Base-by-base conservation (phyloP, 2,329 filamentous ascomycete genomes). In the Fusarium piperis region DNA sequence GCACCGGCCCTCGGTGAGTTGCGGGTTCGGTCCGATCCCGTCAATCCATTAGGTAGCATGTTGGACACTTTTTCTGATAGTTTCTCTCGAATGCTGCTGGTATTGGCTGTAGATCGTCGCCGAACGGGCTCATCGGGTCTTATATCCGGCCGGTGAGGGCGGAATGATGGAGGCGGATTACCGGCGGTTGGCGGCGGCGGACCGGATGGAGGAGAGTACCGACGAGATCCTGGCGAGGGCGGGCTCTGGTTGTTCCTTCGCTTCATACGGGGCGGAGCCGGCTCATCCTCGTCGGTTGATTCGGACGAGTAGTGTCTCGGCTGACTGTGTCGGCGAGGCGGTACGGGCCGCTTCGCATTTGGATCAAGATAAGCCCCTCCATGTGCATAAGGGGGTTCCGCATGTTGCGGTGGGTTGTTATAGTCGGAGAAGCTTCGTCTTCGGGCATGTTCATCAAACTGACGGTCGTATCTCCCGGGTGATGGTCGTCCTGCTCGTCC, bases 361-460 rank as follows among this genome's bases (percentile, higher is more conserved):
- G 83, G 78, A 41, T 82, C 81, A 15, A 84, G 71, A 59, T 85
- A 73, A 61, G 76, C 39, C 36, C 73, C 65, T 55, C 78, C 78
- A 59, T 77, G 77, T 36, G 73, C 56, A 55, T 78, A 77, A 9
- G 72, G 68, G 13, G 78, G 58, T 4, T 78, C 76, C 15, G 81
- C 75, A 18, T 80, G 74, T 3, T 79, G 79, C 1, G 82, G 80
- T 1, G 82, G 80, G 3, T 80, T 81, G 3, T 83, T 83, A 58
- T 85, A 83, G 63, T 88, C 87, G 4, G 86, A 87, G 75, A 86
- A 85, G 77, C 87, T 88, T 62, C 84, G 82, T 39, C 86, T 82
- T 39, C 85, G 82, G 13, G 75, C 78, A n/a, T 81, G 77, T 16
- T 82, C 82, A 16, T 85, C 84, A 10, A 82, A 77, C 8, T 83